Conservation (phyloP, 2,329 filamentous ascomycete species). For the Orbilia javanica region DNA sequence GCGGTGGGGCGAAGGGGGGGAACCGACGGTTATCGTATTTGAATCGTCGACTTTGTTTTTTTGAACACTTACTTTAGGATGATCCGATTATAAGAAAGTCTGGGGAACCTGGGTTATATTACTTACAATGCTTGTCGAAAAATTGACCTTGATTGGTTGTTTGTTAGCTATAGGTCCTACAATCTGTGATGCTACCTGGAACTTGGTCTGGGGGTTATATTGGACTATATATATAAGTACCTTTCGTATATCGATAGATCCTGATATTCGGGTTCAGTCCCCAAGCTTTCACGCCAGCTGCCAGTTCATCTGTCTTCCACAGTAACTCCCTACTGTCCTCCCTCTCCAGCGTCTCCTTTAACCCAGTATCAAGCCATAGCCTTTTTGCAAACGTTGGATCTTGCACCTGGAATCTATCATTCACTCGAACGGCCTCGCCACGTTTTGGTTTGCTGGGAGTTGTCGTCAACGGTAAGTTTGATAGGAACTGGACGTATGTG, state of each 20-base stretch:
- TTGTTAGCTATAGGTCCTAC: background rate
- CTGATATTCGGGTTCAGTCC: constrained; percentile 89
- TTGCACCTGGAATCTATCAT: constrained; percentile 87
- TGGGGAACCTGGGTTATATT: background rate
- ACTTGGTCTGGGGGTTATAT: background rate
- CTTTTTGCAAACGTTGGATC: constrained; percentile 79
- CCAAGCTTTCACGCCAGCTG: constrained; percentile 70
- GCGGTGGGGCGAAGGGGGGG: constrained; percentile 67
- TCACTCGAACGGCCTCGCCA: constrained; percentile 84
- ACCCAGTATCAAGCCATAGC: constrained; percentile 81
- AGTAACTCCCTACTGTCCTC: constrained; percentile 62
- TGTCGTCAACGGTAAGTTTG: constrained; percentile 77
- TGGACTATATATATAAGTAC: constrained; percentile 6
- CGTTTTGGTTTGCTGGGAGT: constrained; percentile 83
- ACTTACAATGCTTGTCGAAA: constrained; percentile 90
- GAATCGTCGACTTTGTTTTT: constrained; percentile 80
- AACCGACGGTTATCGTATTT: constrained; percentile 76
- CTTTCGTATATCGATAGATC: constrained; percentile 81
- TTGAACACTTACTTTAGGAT: background rate
- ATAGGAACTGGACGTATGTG: constrained; percentile 80
- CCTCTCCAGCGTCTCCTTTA: constrained; percentile 72
- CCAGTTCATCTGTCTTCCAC: constrained; percentile 56
- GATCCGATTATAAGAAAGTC: background rate
- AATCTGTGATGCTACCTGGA: background rate
- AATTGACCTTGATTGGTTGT: constrained; percentile 75